Evolutionary conservation across 495 filamentous ascomycete species (phyloP).

Genomic region (Lasiosphaeris hirsuta): DNA sequence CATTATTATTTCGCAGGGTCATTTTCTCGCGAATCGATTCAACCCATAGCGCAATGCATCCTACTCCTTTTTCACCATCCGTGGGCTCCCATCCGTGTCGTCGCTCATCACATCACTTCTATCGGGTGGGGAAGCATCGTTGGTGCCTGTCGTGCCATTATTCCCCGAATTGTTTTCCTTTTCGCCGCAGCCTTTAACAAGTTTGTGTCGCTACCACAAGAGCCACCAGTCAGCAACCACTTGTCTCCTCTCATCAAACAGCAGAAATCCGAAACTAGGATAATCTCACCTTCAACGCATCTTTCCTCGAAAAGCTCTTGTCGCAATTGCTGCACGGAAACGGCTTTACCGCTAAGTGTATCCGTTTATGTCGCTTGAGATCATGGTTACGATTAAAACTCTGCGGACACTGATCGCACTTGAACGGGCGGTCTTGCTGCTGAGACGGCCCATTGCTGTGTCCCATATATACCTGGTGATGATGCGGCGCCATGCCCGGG

Average conservation of each 20-base stretch:
- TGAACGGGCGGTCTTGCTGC: conserved; percentile 76
- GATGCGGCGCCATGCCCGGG: conserved; percentile 13
- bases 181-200: conserved; percentile 90
- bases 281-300: conserved; percentile 82
- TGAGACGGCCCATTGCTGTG: conserved; percentile 13
- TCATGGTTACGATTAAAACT: conserved; percentile 98
- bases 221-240: too few relatives aligned
- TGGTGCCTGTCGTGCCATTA: neutral
- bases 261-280: neutral
- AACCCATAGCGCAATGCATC: neutral
- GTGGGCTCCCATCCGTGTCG: conserved; percentile 11
- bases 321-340: conserved; percentile 90
- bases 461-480: conserved; percentile 24
- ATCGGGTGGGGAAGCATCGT: conserved; percentile 1
- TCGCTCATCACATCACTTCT: conserved; percentile 1
- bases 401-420: conserved; percentile 87
- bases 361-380: conserved; percentile 90
- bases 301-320: conserved; percentile 95
- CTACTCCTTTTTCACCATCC: conserved; percentile 5
- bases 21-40: neutral
- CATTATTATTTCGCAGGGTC: too few relatives aligned
- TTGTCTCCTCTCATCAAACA: neutral
- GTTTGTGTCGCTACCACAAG: conserved; percentile 68
- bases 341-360: conserved; percentile 92
- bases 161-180: conserved; percentile 9